Base-by-base conservation (phyloP, 306 rosid species). In the Astragalus membranaceus region DNA sequence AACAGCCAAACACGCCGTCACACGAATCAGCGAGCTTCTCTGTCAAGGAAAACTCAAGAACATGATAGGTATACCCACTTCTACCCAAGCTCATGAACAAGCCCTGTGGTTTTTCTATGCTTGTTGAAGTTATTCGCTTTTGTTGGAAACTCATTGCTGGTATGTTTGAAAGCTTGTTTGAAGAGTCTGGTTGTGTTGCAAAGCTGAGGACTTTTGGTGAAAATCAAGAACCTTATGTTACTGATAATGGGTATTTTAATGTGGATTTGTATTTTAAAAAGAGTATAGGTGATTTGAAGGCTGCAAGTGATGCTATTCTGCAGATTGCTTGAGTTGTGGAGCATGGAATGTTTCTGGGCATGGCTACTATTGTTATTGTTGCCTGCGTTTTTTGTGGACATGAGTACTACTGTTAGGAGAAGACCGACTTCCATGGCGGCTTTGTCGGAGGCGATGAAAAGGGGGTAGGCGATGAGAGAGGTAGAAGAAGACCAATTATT, bases 281-380 rank as follows among this genome's bases (percentile, higher is more conserved):
- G 48, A 87, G 83, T 72, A 84, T 92, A 53, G 97, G 97, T 13
- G 96, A 92, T 87, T 82, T 92, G 78, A 82, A 82, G 69, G 88
- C 51, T 44, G 97, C 97, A 0, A 92, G 94, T 10, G 96, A 89
- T 12, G 77, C 84, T 0, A 89, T 92, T 84, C 69, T 89, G 84
- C 79, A 83, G 54, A 87, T 87, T 69, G 76, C 96, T 0, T 96
- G 97, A 9, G 97, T 89, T 57, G 97, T 89, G 23, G 97, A 92
- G 83, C 97, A 92, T 72, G 96, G 97, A 2, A 92, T 92, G 97
- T 92, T 92, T 55, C 58, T 92, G 51, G 90, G 82, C 23, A 84
- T 92, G 97, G 96, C 97, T 0, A 89, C 96, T 1, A 89, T 96
- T 10, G 89, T 92, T 32, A 92, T 92, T 59, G 85, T 92, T 39